phyloP scores from a whole-genome alignment of 2,329 filamentous ascomycete species.

The Clarireedia hainanense region DNA sequence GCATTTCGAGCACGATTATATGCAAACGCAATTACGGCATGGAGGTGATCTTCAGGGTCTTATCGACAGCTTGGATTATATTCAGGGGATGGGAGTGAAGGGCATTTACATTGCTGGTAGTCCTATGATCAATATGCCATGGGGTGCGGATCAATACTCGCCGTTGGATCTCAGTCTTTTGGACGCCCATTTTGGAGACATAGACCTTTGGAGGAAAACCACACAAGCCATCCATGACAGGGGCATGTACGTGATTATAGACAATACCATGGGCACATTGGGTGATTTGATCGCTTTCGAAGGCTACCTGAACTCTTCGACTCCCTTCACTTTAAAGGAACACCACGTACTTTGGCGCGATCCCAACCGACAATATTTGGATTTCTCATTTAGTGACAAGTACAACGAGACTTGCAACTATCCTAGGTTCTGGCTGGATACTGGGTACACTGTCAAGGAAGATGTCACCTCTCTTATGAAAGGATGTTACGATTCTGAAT shows the following conservation, averaged over 20 bases:
- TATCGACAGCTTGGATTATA: constrained; percentile 53
- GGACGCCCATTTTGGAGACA: constrained; percentile 53
- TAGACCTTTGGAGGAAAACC: constrained; percentile 48
- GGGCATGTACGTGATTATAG: constrained; percentile 58
- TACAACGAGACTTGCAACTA: constrained; percentile 48
- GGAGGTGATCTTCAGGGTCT: constrained; percentile 53
- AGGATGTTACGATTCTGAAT: constrained; percentile 56
- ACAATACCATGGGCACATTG: constrained; percentile 54
- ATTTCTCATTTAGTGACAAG: constrained; percentile 49
- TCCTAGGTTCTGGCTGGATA: constrained; percentile 54
- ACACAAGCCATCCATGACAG: constrained; percentile 53
- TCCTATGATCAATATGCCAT: constrained; percentile 55
- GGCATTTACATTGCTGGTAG: constrained; percentile 49
- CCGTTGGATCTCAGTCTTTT: constrained; percentile 55
- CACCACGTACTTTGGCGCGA: constrained; percentile 51
- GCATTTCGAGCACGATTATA: constrained; percentile 50
- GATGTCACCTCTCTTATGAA: constrained; percentile 39
- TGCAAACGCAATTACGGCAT: constrained; percentile 54
- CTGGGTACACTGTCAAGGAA: constrained; percentile 34
- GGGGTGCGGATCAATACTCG: constrained; percentile 53
- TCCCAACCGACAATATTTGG: constrained; percentile 43
- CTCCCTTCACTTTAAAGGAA: constrained; percentile 44
- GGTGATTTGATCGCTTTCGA: constrained; percentile 56
- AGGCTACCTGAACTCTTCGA: constrained; percentile 49
- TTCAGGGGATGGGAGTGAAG: constrained; percentile 57